Evolutionary conservation across 148 eudicot genomes (phyloP).

Genomic region (Amaranthus palmeri): DNA sequence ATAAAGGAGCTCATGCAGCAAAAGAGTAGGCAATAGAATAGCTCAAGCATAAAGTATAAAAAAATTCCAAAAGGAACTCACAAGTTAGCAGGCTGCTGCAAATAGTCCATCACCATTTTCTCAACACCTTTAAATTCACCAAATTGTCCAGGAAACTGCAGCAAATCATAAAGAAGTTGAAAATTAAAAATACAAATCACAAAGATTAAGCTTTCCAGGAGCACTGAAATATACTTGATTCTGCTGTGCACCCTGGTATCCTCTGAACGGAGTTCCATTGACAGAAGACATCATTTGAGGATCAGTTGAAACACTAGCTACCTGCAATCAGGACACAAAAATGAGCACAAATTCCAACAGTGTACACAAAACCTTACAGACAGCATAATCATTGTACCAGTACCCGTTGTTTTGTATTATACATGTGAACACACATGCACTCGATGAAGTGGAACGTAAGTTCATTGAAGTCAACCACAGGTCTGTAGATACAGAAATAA

Average conservation of each 20-base stretch:
- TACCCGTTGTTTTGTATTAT: conserved; percentile 58
- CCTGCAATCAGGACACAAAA: conserved; percentile 23
- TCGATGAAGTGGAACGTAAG: conserved; percentile 71
- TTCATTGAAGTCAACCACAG: conserved; percentile 75
- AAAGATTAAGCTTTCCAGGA: neutral
- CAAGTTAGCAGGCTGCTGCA: conserved; percentile 57
- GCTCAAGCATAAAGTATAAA: neutral
- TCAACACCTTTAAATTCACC: conserved; percentile 50
- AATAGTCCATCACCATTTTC: conserved; percentile 45
- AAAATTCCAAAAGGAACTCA: conserved; percentile 36
- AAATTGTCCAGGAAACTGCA: conserved; percentile 40
- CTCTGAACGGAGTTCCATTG: conserved; percentile 41
- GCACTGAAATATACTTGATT: conserved; percentile 38
- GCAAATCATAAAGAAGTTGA: neutral
- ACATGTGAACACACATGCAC: conserved; percentile 62
- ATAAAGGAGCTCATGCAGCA: neutral
- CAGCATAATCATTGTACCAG: conserved; percentile 7
- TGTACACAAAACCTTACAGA: conserved; percentile 2
- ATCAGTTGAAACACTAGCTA: conserved; percentile 32
- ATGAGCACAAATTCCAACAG: conserved; percentile 6
- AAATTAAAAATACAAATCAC: neutral
- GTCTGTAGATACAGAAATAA: conserved; percentile 45
- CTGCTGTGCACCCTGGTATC: conserved; percentile 50
- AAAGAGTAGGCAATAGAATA: neutral
- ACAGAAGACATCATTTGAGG: conserved; percentile 31